phyloP scores from a whole-genome alignment of 306 rosid genomes.

The Prunus armeniaca region DNA sequence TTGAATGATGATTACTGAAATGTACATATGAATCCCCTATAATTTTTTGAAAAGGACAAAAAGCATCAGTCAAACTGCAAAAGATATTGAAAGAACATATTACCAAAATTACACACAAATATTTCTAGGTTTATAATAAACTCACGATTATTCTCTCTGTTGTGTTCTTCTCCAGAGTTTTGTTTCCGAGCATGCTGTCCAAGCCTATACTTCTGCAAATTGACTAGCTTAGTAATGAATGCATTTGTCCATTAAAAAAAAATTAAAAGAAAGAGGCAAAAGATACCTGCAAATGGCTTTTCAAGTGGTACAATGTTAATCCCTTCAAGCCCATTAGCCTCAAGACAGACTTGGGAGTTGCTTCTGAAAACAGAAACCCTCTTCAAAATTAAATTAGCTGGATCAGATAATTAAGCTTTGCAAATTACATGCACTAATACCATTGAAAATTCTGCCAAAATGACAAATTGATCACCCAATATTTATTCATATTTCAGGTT shows the following conservation, averaged over 20 bases:
- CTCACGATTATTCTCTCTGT: constrained; percentile 57
- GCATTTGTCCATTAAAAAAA: no score
- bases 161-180: constrained; percentile 49
- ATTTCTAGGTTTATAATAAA: background rate
- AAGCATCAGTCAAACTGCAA: background rate
- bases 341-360: constrained; percentile 89
- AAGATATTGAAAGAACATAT: no score
- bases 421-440: no score
- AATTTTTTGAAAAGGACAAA: constrained; percentile 2
- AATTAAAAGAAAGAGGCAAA: background rate
- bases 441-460: background rate
- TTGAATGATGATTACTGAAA: constrained; percentile 38
- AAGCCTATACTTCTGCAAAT: constrained; percentile 83
- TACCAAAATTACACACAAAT: background rate
- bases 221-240: background rate
- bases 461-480: background rate
- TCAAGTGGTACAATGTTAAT: constrained; percentile 89
- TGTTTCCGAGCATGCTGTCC: constrained; percentile 64
- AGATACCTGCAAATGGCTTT: constrained; percentile 90
- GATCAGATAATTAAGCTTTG: background rate
- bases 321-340: constrained; percentile 95
- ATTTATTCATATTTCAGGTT: background rate
- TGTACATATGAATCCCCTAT: constrained; percentile 56
- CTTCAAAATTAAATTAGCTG: background rate
- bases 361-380: constrained; percentile 50